Base-by-base conservation (phyloP, 1,139 yeast genomes). In the Nakaseomyces glabratus region DNA sequence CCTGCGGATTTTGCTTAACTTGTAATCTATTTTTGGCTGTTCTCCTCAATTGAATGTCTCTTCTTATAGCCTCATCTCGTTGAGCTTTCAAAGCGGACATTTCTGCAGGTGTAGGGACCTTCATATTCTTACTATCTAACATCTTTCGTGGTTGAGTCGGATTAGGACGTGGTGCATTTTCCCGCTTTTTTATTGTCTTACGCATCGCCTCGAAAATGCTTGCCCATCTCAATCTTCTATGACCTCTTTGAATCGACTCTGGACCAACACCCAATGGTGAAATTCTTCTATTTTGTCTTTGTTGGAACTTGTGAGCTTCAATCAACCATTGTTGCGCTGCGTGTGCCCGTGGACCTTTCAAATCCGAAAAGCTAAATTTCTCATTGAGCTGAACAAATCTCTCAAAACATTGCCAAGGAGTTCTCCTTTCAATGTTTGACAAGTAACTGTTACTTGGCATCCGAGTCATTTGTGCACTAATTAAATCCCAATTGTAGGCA, bases 381-480 rank as follows among this genome's bases (percentile, higher is more conserved):
- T 90, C 96, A 49, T 85, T 86, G 43, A 93, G 66, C 60, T 90
- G 98, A 42, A 86, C 81, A 65, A 93, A 90, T 44, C 98, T 66
- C 58, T 90, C 98, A 63, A 90, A 90, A 55, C 97, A 90, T 55
- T 88, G 97, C 98, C 98, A 90, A 0, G 98, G 93, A 0, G 97
- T 90, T 51, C 98, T 71, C 48, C 97, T 71, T 57, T 90, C 97
- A 39, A 86, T 84, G 46, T 82, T 86, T 0, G 97, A 82, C 28
- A 77, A 73, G 55, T 84, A 84, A 11, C 79, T 74, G 51, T 68
- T 66, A 0, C 82, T 73, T 1, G 86, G 73, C 35, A 68, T 66
- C 2, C 76, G 69, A 1, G 80, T 66, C 69, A 90, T 65, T 54
- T 81, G 84, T 14, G 88, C 82, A 1, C 96, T 75, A 11, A 90